These are phyloP conservation scores for Didymosphaeria variabile DNA, from an alignment of 2,329 filamentous ascomycete genomes.

Conservation along the genomic window DNA sequence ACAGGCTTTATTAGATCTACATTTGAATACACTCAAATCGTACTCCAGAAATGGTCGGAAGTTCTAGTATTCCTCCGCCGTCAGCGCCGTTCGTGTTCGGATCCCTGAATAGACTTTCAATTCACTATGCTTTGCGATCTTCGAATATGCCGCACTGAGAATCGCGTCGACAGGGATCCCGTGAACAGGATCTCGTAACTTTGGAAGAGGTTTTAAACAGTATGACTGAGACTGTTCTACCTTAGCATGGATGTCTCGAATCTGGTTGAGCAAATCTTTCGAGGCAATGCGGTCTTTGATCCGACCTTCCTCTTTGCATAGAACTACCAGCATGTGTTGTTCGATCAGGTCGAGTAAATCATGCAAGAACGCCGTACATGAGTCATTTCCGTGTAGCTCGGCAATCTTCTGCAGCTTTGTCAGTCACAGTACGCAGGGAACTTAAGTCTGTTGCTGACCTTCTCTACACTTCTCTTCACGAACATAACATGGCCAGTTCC, in stretches of 20 bases:
- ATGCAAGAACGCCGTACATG: slow-evolving; percentile 27
- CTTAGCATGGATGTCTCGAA: neutral
- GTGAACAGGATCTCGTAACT: neutral
- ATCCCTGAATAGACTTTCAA: neutral
- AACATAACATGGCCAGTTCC: slow-evolving; percentile 12
- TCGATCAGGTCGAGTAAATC: slow-evolving; percentile 26
- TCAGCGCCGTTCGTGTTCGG: neutral
- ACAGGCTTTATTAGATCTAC: no score
- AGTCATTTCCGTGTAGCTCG: slow-evolving; percentile 16
- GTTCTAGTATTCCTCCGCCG: neutral
- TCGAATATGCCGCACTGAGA: neutral
- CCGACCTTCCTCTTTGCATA: slow-evolving; percentile 9
- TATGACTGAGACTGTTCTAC: neutral
- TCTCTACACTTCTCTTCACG: slow-evolving; percentile 20
- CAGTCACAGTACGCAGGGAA: neutral
- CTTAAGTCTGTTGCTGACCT: slow-evolving; percentile 13
- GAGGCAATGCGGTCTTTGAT: neutral
- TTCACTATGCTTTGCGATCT: neutral
- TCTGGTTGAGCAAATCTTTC: neutral
- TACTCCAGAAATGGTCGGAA: neutral
- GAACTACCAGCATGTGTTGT: slow-evolving; percentile 24
- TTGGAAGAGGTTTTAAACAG: neutral
- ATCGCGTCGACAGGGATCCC: neutral
- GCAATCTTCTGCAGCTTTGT: slow-evolving; percentile 14
- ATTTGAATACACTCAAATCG: no score